Evolutionary conservation across 2,329 filamentous ascomycete genomes (phyloP), one percentile per base, ranked within the genome.

Genomic region (Penicillium sp.): DNA sequence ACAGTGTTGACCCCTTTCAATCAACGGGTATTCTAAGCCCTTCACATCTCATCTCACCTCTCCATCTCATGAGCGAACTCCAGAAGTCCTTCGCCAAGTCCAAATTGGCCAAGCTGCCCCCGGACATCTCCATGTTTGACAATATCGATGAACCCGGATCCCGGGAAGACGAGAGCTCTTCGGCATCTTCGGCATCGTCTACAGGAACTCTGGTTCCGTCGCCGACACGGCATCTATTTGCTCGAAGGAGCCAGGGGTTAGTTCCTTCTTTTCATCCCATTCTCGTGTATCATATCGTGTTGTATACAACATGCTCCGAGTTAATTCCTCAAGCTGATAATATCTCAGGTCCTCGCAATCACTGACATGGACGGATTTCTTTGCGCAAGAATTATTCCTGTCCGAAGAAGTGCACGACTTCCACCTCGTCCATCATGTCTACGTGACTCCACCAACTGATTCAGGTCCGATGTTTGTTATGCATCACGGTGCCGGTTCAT

Each of bases 401-500:
- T 61, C 68, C 16, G 58, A 65, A 35, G 59, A 68, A 22, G 64
- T 66, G 27, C 56, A 63, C 29, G 63, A 58, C 16, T 51, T 68
- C 29, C 66, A 71, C 18, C 79, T 88, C 34, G 80, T 76, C 42
- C 86, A 90, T 63, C 93, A 98, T 73, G 87, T 81, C 47, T 97
- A 97, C 67, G 76, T 97, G 35, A 95, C 83, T 16, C 89, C 89
- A 0, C 90, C 91, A 1, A 62, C 66, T 1, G 82, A 78, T 29
- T 78, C 79, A 51, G 87, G 86, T 0, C 89, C 91, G 0, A 75
- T 98, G 4, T 90, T 98, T 68, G 85, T 97, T 49, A 88, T 87
- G 70, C 93, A 98, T 65, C 93, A 98, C 70, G 93, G 93, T 31
- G 93, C 88, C 32, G 93, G 93, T 13, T 95, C 90, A 3, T 95